Evolutionary conservation across 805 yeast species (phyloP), one percentile per base, ranked within the genome.

Genomic region (Candida maltosa): DNA sequence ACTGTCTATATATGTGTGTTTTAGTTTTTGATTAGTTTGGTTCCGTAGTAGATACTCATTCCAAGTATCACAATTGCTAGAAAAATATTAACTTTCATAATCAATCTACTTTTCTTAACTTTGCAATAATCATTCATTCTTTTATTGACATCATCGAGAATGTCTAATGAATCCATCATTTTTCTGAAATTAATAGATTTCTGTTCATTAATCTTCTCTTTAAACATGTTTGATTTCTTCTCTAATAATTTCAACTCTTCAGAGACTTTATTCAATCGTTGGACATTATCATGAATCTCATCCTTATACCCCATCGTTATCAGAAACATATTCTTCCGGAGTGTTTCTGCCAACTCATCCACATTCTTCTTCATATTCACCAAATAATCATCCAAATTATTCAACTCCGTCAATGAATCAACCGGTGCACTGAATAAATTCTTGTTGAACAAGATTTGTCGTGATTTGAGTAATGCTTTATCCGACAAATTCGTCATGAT

Each of bases 91-190:
- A 60, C 29, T 41, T 61, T 64, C 40, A 53, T 55, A 32, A 62
- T 51, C 18, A 65, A 50, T 25, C 54, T 48, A 19, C 48, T 48
- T 29, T 61, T 48, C 15, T 43, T 46, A 10, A 40, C 40, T 12
- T 39, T 46, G 17, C 62, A 48, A 38, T 60, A 31, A 6, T 54
- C 55, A 19, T 44, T 42, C 30, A 65, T 58, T 30, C 49, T 45
- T 11, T 43, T 40, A 29, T 59, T 56, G 5, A 67, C 47, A 16
- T 45, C 40, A 33, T 66, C 70, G 38, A 67, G 48, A 7, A 55
- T 37, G 25, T 56, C 57, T 31, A 66, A 41, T 40, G 58, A 58
- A 10, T 46, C 50, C 4, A 45, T 42, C 34, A 66, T 44, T 4
- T 52, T 56, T n/a, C 39, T 35, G 21, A 54, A 42, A 44, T 65